phyloP scores from a whole-genome alignment of 805 yeast genomes.

The Ascoidea asiatica region DNA sequence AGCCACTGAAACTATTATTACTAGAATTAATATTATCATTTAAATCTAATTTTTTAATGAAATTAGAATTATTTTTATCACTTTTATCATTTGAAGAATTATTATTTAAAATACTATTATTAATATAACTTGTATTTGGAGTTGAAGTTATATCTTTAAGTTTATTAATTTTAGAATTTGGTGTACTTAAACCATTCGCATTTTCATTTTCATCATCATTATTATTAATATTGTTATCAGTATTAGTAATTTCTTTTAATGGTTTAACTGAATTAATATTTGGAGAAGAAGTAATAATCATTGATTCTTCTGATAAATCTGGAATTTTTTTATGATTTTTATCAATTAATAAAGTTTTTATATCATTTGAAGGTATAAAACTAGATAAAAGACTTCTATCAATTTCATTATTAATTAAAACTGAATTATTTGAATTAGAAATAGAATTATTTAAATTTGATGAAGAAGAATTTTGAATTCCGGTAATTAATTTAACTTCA shows the following conservation, averaged over 20 bases:
- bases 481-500: slow-evolving; percentile 4
- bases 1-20: not conserved
- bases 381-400: slow-evolving; percentile 15
- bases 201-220: not conserved
- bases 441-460: too few relatives aligned
- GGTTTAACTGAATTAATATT: not conserved
- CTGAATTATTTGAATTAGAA: too few relatives aligned
- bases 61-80: too few relatives aligned
- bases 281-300: slow-evolving; percentile 1
- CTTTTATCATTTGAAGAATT: too few relatives aligned
- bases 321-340: slow-evolving; percentile 1
- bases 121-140: not conserved
- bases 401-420: slow-evolving; percentile 7
- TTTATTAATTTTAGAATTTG: not conserved
- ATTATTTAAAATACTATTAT: too few relatives aligned
- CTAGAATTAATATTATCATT: too few relatives aligned
- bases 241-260: not conserved
- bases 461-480: too few relatives aligned
- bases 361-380: slow-evolving; percentile 4
- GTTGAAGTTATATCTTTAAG: not conserved
- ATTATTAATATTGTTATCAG: not conserved
- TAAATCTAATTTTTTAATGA: too few relatives aligned
- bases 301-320: not conserved
- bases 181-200: not conserved
- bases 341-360: slow-evolving; percentile 7